Conservation (phyloP, 176 grass and related monocot genomes). For the Raddia guianensis region DNA sequence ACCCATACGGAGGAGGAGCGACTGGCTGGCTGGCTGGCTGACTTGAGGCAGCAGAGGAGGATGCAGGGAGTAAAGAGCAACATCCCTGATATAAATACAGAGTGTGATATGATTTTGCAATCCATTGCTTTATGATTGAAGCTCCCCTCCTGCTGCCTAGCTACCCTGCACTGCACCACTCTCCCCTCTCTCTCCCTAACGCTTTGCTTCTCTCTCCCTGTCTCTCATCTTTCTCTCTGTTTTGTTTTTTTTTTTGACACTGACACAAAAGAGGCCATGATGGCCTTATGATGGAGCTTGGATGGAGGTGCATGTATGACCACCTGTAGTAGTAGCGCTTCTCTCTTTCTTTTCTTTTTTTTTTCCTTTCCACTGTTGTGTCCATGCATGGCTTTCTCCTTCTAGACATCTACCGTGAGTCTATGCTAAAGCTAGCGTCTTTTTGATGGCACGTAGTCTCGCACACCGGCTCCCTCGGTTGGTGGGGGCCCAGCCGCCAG, state of each 20-base stretch:
- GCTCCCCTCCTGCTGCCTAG: background rate
- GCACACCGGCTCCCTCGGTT: background rate
- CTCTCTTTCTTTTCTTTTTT: background rate
- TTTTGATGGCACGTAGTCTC: background rate
- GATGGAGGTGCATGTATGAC: conserved; percentile 30
- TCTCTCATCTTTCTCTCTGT: conserved; percentile 10
- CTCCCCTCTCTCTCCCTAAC: background rate
- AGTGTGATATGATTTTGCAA: conserved; percentile 77
- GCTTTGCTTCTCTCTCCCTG: background rate
- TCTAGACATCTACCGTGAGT: background rate
- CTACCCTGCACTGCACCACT: background rate
- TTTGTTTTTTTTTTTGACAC: conserved; percentile 53
- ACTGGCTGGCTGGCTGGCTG: conserved; percentile 34
- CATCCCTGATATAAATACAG: conserved; percentile 78
- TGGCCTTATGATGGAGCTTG: conserved; percentile 67
- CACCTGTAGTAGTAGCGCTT: background rate
- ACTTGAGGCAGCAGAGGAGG: conserved; percentile 13
- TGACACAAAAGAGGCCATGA: conserved; percentile 80
- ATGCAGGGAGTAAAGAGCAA: conserved; percentile 73
- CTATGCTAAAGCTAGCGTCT: background rate
- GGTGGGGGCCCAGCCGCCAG: conserved; percentile 21
- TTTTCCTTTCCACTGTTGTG: background rate
- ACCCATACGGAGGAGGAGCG: conserved; percentile 1
- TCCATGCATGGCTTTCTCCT: background rate
- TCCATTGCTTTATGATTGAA: conserved; percentile 98